Evolutionary conservation across 768 basidiomycete genomes (phyloP).

Genomic region (Amanita exitialis): DNA sequence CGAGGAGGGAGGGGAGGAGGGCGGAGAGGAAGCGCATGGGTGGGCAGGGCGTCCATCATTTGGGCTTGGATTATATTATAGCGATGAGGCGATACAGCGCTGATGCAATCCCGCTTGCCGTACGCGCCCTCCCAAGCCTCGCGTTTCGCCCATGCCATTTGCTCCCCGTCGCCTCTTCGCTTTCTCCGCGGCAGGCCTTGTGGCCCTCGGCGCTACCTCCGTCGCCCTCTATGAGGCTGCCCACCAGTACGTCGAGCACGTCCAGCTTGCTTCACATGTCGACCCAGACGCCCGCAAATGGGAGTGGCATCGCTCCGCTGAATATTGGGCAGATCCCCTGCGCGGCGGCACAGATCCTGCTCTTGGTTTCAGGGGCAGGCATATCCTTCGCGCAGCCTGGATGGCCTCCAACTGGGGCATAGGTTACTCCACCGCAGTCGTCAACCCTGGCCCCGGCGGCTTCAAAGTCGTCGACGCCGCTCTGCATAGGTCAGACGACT

Average conservation of each 20-base stretch:
- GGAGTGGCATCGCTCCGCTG: slow-evolving; percentile 60
- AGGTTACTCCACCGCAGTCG: slow-evolving; percentile 26
- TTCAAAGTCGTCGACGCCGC: slow-evolving; percentile 43
- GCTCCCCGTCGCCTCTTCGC: slow-evolving; percentile 38
- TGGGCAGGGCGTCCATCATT: not conserved
- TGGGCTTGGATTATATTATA: not conserved
- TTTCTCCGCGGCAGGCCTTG: slow-evolving; percentile 33
- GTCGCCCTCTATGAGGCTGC: slow-evolving; percentile 41
- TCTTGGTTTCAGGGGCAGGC: slow-evolving; percentile 51
- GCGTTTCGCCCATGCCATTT: no score
- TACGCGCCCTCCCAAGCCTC: not conserved
- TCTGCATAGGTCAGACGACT: slow-evolving; percentile 42
- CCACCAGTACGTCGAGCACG: slow-evolving; percentile 57
- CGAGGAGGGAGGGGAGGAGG: slow-evolving; percentile 14
- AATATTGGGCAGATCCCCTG: slow-evolving; percentile 46
- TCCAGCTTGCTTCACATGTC: slow-evolving; percentile 32
- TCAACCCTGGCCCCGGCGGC: slow-evolving; percentile 23
- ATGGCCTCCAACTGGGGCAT: slow-evolving; percentile 59
- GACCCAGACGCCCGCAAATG: slow-evolving; percentile 47
- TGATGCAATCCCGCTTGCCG: not conserved
- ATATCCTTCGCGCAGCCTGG: slow-evolving; percentile 63
- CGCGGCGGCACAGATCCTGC: slow-evolving; percentile 63
- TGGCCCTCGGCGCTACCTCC: slow-evolving; percentile 33
- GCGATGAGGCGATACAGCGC: not conserved
- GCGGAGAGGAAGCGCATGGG: slow-evolving; percentile 10